These are phyloP conservation scores for Gynochthodes officinalis DNA, from an alignment of 257 asterid species.

Conservation along the genomic window DNA sequence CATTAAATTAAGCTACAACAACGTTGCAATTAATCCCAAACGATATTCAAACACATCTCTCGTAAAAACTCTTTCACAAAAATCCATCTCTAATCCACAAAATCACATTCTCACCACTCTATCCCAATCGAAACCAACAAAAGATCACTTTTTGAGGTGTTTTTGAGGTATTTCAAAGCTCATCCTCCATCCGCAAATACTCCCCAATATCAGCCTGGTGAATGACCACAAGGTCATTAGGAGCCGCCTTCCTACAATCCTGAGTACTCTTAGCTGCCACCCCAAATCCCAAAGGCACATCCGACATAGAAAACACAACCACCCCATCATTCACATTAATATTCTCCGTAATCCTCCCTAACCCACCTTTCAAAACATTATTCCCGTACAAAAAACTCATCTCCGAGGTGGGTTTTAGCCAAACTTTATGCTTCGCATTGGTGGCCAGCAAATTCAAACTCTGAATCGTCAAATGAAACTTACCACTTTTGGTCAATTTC, in stretches of 20 bases:
- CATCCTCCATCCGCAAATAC: slow-evolving; percentile 91
- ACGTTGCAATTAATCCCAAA: neutral
- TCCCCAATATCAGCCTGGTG: slow-evolving; percentile 85
- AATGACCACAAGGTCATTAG: slow-evolving; percentile 77
- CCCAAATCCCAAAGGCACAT: slow-evolving; percentile 83
- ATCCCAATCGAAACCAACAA: too few relatives aligned
- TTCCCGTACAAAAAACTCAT: slow-evolving; percentile 87
- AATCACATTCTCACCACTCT: neutral
- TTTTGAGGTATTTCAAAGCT: slow-evolving; percentile 42
- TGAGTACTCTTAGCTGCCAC: slow-evolving; percentile 83
- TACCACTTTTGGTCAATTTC: slow-evolving; percentile 67
- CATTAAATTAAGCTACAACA: neutral
- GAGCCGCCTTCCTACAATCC: slow-evolving; percentile 86
- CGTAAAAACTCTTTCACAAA: neutral
- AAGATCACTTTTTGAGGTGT: too few relatives aligned
- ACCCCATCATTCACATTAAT: slow-evolving; percentile 78
- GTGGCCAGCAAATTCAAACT: slow-evolving; percentile 61
- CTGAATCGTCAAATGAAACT: slow-evolving; percentile 66
- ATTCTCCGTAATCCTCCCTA: slow-evolving; percentile 90
- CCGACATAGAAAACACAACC: slow-evolving; percentile 81
- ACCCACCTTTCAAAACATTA: slow-evolving; percentile 82
- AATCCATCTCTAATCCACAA: neutral
- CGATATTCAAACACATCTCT: too few relatives aligned
- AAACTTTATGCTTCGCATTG: slow-evolving; percentile 81
- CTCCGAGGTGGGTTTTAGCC: slow-evolving; percentile 87